phyloP scores from a whole-genome alignment of 1,139 yeast genomes.

The Suhomyces guaymorum region DNA sequence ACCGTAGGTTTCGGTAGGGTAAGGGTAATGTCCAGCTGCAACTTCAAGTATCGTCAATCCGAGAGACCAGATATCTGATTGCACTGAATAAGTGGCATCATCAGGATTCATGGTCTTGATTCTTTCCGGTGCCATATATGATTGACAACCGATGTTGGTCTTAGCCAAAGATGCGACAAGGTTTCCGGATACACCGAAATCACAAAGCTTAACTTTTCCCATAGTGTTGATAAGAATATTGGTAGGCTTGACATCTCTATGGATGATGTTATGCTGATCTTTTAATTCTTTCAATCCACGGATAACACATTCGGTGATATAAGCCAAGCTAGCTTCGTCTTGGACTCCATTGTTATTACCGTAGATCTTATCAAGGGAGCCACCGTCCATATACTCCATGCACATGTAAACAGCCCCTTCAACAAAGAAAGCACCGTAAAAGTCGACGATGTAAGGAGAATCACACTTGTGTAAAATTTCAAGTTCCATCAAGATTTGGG shows the following conservation, averaged over 20 bases:
- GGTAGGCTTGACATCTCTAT: constrained; percentile 96
- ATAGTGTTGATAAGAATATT: constrained; percentile 77
- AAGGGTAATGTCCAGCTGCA: constrained; percentile 90
- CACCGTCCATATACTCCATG: constrained; percentile 98
- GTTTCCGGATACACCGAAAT: constrained; percentile 95
- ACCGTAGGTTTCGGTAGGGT: constrained; percentile 89
- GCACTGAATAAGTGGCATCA: constrained; percentile 84
- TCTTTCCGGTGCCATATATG: constrained; percentile 99
- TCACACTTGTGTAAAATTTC: constrained; percentile 90
- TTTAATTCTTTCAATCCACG: constrained; percentile 82
- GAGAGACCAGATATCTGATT: constrained; percentile 94
- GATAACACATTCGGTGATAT: constrained; percentile 78
- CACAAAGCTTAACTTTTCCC: constrained; percentile 91
- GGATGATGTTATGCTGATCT: constrained; percentile 86
- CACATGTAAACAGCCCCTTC: constrained; percentile 99
- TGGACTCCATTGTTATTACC: constrained; percentile 69
- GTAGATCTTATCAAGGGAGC: constrained; percentile 86
- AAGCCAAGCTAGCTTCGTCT: constrained; percentile 74
- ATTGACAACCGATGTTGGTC: constrained; percentile 96
- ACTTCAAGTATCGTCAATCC: constrained; percentile 88
- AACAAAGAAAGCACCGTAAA: constrained; percentile 94
- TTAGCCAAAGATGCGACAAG: constrained; percentile 93
- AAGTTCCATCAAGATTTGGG: constrained; percentile 93
- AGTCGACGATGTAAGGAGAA: constrained; percentile 89
- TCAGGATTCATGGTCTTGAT: constrained; percentile 62